Evolutionary conservation across 2,329 filamentous ascomycete species (phyloP), one percentile per base, ranked within the genome.

Genomic region (Grosmannia penicillata): DNA sequence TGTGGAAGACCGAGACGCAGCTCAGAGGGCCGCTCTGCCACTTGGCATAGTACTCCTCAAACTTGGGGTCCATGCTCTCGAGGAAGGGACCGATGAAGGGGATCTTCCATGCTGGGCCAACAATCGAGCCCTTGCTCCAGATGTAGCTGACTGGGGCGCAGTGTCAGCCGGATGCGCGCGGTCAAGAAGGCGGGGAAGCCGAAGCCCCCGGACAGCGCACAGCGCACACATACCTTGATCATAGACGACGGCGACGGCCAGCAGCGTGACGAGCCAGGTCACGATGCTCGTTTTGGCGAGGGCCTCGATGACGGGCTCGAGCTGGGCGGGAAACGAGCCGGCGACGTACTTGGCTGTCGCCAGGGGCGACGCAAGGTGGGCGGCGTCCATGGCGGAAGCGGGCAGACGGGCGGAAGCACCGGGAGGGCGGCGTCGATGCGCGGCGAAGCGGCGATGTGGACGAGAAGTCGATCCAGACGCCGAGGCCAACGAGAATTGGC

Each of bases 1-100:
- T 98, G 75, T 98, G 91, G 67, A 98, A 98, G 52, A 98, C 86
- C 3, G 87, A 95, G 45, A 98, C 91, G 55, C 91, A 98, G 68
- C 87, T 95, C 50, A 98, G 68, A 34, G 83, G 79, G 33, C 83
- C 91, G 54, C 85, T 93, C 51, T 71, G 60, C 91, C 91, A 98
- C 69, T 96, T 95, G 44, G 71, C 78, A 57, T 87, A 72, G 65
- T 98, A 98, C 53, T 87, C 75, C 44, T 80, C 76, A 57, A 95
- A 96, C 53, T 89, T 84, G 41, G 91, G 91, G 58, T 93, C 78
- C 51, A 96, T 68, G 22, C 86, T 94, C 55, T 95, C 68, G 41
- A 96, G 70, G 60, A 98, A 96, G 6, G 91, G 89, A n/a, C 91
- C 91, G 57, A 96, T 86, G 54, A 91, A 89, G 30, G 83, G 83